Conservation (phyloP, 257 asterid species). For the Buddleja alternifolia region DNA sequence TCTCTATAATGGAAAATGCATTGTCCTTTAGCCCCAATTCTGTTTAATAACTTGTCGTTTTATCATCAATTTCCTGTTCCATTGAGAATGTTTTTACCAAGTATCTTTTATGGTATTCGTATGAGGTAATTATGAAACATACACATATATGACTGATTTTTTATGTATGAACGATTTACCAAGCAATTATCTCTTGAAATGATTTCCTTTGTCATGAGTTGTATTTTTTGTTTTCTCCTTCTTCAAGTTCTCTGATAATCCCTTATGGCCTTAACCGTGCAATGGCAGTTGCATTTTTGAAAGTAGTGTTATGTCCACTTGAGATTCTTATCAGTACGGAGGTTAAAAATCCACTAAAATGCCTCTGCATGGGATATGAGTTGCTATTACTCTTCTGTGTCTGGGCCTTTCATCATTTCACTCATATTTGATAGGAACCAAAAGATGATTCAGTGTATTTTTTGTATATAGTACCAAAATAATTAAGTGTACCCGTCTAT, state of each 20-base stretch:
- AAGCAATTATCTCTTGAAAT: slow-evolving; percentile 7
- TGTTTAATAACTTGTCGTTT: neutral
- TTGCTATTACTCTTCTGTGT: slow-evolving; percentile 19
- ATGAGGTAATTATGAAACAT: slow-evolving; percentile 14
- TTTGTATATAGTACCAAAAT: slow-evolving; percentile 4
- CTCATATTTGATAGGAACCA: neutral
- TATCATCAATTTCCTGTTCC: neutral
- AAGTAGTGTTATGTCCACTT: neutral
- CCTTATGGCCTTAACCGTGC: slow-evolving; percentile 5
- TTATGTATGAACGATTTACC: neutral
- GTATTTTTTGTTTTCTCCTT: neutral
- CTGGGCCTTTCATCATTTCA: slow-evolving; percentile 13
- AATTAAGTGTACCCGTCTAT: slow-evolving; percentile 5
- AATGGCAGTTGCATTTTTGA: neutral
- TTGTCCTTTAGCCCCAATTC: neutral
- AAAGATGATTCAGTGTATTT: neutral
- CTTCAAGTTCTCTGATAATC: neutral
- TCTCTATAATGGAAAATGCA: slow-evolving; percentile 23
- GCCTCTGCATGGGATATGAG: neutral
- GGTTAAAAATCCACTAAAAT: slow-evolving; percentile 21
- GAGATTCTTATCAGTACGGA: neutral
- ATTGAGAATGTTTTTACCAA: slow-evolving; percentile 21
- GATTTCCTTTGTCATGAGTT: neutral
- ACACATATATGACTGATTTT: slow-evolving; percentile 4
- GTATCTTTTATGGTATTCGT: neutral